Evolutionary conservation across 257 asterid species (phyloP).

Genomic region (Primulina tabacum): DNA sequence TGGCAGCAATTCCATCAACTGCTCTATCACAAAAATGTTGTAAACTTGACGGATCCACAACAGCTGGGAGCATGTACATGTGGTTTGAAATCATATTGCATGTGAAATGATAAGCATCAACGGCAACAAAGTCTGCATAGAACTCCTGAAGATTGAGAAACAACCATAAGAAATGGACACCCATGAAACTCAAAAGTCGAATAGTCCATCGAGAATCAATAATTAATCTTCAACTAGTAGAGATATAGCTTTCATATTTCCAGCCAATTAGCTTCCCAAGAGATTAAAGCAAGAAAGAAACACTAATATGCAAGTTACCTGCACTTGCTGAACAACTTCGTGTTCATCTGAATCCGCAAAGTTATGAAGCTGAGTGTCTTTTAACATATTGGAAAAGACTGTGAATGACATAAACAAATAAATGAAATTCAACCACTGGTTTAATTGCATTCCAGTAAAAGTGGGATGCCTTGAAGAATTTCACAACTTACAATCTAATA

Average conservation of each 20-base stretch:
- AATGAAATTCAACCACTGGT: constrained; percentile 26
- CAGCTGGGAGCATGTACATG: constrained; percentile 89
- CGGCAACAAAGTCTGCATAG: constrained; percentile 89
- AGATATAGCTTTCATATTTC: constrained; percentile 2
- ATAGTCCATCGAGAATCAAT: constrained; percentile 17
- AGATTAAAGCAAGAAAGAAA: constrained; percentile 2
- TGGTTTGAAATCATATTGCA: constrained; percentile 70
- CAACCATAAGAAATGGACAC: constrained; percentile 18
- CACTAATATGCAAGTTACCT: constrained; percentile 43
- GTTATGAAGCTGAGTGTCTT: constrained; percentile 94
- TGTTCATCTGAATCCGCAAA: constrained; percentile 94
- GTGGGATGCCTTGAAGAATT: constrained; percentile 12
- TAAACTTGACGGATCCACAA: constrained; percentile 81
- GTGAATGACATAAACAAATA: constrained; percentile 32
- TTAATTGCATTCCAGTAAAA: constrained; percentile 18
- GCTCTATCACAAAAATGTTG: constrained; percentile 78
- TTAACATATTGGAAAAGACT: constrained; percentile 95
- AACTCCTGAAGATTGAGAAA: constrained; percentile 67
- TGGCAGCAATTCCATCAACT: constrained; percentile 89
- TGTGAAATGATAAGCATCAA: constrained; percentile 80
- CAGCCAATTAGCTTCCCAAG: constrained; percentile 10
- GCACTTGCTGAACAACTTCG: constrained; percentile 94
- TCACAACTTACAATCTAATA: constrained; percentile 14
- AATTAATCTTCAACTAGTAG: constrained; percentile 10
- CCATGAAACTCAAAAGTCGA: constrained; percentile 16